Conservation (phyloP, 495 filamentous ascomycete species). For the Hypoxylon lienhwacheense region DNA sequence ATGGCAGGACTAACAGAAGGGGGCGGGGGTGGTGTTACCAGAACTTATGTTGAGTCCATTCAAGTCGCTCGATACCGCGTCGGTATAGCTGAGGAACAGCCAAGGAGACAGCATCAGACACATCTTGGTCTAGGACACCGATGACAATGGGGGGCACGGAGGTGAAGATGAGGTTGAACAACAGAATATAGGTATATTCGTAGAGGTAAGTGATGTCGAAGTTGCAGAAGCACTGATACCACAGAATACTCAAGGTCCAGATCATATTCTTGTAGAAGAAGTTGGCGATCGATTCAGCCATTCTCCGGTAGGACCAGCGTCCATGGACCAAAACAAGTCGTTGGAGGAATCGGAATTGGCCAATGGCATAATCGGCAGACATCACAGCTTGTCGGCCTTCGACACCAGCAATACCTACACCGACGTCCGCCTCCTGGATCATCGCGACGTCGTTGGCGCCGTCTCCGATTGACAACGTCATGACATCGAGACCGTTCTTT, state of each 20-base stretch:
- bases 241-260: slow-evolving; percentile 97
- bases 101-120: slow-evolving; percentile 88
- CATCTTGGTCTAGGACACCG: slow-evolving; percentile 97
- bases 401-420: slow-evolving; percentile 96
- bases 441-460: slow-evolving; percentile 99
- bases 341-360: slow-evolving; percentile 93
- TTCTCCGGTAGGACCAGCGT: slow-evolving; percentile 90
- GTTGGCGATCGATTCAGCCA: slow-evolving; percentile 93
- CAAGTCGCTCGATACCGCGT: slow-evolving; percentile 91
- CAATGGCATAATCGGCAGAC: slow-evolving; percentile 98
- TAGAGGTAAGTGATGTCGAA: slow-evolving; percentile 96
- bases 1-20: too few relatives aligned
- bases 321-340: slow-evolving; percentile 93
- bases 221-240: slow-evolving; percentile 94
- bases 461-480: slow-evolving; percentile 95
- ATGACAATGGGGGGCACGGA: slow-evolving; percentile 94
- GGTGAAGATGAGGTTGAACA: slow-evolving; percentile 97
- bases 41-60: slow-evolving; percentile 97
- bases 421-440: slow-evolving; percentile 99
- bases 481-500: slow-evolving; percentile 89
- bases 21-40: slow-evolving; percentile 62
- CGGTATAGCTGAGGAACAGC: slow-evolving; percentile 95
- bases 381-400: slow-evolving; percentile 97
- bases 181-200: slow-evolving; percentile 95
- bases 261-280: slow-evolving; percentile 99